Evolutionary conservation across 805 yeast species (phyloP).

Genomic region (Kodamaea leandrae): DNA sequence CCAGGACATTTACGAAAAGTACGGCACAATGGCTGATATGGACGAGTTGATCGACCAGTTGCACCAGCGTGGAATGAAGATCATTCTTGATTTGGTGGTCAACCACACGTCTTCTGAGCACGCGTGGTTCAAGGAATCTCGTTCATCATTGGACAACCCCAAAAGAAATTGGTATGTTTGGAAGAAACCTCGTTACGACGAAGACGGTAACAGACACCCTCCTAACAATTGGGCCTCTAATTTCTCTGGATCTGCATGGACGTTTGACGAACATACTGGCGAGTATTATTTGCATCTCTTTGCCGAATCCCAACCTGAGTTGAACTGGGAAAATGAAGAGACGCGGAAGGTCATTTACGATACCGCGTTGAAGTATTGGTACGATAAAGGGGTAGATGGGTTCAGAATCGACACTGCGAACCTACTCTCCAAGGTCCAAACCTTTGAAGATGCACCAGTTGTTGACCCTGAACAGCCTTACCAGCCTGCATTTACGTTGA

Average conservation of each 20-base stretch:
- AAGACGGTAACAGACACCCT: conserved; percentile 49
- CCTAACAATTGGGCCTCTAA: conserved; percentile 57
- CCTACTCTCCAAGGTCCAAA: conserved; percentile 47
- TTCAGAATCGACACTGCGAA: conserved; percentile 59
- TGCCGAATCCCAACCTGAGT: conserved; percentile 55
- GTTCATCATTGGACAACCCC: conserved; percentile 49
- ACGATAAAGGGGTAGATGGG: conserved; percentile 55
- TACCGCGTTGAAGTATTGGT: conserved; percentile 52
- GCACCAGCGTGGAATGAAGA: conserved; percentile 49
- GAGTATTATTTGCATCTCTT: conserved; percentile 56
- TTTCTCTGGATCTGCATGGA: conserved; percentile 58
- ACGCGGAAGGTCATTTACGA: conserved; percentile 41
- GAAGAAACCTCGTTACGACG: conserved; percentile 49
- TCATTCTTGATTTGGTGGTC: conserved; percentile 55
- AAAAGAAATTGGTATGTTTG: conserved; percentile 64
- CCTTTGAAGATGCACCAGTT: conserved; percentile 49
- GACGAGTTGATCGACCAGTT: conserved; percentile 45
- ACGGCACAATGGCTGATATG: conserved; percentile 55
- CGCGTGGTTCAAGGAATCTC: conserved; percentile 56
- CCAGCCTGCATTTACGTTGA: conserved; percentile 36
- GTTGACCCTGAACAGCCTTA: conserved; percentile 36
- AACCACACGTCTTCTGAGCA: conserved; percentile 59
- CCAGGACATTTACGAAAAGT: conserved; percentile 48
- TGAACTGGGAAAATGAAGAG: conserved; percentile 57
- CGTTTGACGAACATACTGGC: conserved; percentile 49